Conservation (phyloP, 495 filamentous ascomycete genomes). For the Neurospora sp. region DNA sequence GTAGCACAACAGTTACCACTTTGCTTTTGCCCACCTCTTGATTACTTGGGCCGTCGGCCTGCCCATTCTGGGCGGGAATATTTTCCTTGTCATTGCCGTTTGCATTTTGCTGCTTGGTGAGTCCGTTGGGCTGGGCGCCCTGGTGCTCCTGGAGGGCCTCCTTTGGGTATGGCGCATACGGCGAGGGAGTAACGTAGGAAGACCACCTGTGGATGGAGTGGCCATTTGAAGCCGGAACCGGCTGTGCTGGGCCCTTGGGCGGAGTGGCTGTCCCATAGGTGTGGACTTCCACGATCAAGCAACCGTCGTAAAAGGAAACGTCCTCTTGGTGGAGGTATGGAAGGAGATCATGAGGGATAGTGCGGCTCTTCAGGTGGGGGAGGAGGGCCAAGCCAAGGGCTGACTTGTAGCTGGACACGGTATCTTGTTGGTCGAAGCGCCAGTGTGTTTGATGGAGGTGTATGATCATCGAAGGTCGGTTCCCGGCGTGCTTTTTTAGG, state of each 20-base stretch:
- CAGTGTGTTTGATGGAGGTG: slow-evolving; percentile 81
- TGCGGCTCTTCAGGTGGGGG: slow-evolving; percentile 49
- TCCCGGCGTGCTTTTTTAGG: slow-evolving; percentile 67
- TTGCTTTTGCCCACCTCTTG: slow-evolving; percentile 42
- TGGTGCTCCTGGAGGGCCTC: slow-evolving; percentile 33
- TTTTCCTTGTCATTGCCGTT: slow-evolving; percentile 34
- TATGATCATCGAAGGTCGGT: slow-evolving; percentile 70
- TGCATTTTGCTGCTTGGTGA: slow-evolving; percentile 21
- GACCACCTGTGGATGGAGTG: slow-evolving; percentile 91
- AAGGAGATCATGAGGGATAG: slow-evolving; percentile 45
- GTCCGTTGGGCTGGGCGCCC: slow-evolving; percentile 12
- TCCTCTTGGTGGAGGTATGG: slow-evolving; percentile 50
- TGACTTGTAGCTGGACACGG: slow-evolving; percentile 80
- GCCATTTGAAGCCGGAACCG: slow-evolving; percentile 48
- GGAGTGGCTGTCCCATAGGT: slow-evolving; percentile 43
- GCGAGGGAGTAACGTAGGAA: slow-evolving; percentile 75
- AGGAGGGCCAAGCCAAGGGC: slow-evolving; percentile 72
- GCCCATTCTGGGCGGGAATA: slow-evolving; percentile 38
- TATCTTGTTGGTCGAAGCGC: slow-evolving; percentile 89
- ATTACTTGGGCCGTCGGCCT: slow-evolving; percentile 38
- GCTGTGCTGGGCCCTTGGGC: slow-evolving; percentile 27
- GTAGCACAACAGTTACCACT: slow-evolving; percentile 70
- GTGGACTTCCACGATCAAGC: slow-evolving; percentile 84
- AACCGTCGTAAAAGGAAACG: slow-evolving; percentile 89
- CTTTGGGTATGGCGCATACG: slow-evolving; percentile 71